Base-by-base conservation (phyloP, 176 grass and related monocot genomes). In the Rhynchospora pubera region DNA sequence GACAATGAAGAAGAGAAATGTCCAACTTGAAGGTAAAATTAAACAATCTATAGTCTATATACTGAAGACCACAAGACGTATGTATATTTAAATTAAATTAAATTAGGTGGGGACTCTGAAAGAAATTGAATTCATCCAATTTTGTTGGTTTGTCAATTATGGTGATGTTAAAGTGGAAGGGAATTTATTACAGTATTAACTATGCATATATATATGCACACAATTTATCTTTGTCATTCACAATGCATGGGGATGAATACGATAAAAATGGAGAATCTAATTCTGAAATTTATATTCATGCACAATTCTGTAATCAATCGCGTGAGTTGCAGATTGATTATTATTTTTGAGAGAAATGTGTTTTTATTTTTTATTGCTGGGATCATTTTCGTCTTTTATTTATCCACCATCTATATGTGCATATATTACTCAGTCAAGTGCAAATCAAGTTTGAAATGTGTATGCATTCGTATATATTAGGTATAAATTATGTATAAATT, bases 1-100 rank as follows among this genome's bases (percentile, higher is more conserved):
- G 70, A 52, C 47, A 26, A 74, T 74, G 70, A 74, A 11, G 70
- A 74, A 21, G 13, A 74, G 21, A 74, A 74, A 74, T 74, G n/a
- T 24, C 4, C 70, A 74, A 24, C 70, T 74, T 74, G 70, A 74
- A 74, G 70, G 70, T 74, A 74, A 15, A 28, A 26, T 24, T 74
- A 52, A 51, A 26, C 45, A 72, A 47, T 21, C 46, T 28, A 28
- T 28, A 28, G 26, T 28, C 26, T 3, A 6, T 3, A 6, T 39
- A 24, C 5, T 39, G 63, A 34, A 65, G 10, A 39, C 16, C 30
- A 30, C 24, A 64, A 13, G 0, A 42, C 0, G 39, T 1, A 57
- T 51, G 3, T 11, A 34, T 67, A 21, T 71, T 47, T 39, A 39
- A 39, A 39, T 39, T 39, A 39, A 22, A 47, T 47, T 39, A 39